Conservation (phyloP, 345 rosid genomes). For the Erysimum cheiranthoides region DNA sequence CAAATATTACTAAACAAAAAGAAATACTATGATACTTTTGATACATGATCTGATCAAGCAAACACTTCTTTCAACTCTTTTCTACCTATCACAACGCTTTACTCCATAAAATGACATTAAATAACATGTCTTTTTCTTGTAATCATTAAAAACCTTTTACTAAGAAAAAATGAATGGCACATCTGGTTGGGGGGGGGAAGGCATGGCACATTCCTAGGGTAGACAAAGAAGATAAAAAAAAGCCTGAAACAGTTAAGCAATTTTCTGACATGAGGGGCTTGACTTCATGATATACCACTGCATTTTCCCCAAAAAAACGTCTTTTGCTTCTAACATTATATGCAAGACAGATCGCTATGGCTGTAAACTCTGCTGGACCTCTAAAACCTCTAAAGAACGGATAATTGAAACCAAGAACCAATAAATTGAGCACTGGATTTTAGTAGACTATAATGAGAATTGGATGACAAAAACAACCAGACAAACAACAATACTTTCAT, state of each 20-base stretch:
- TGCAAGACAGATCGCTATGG: constrained; percentile 33
- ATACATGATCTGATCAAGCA: constrained; percentile 25
- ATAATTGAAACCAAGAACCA: constrained; percentile 13
- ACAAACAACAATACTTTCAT: neutral
- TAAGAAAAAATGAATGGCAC: neutral
- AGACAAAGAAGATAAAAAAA: constrained; percentile 24
- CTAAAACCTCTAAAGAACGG: constrained; percentile 7
- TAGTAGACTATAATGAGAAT: constrained; percentile 20
- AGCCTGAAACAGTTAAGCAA: constrained; percentile 25
- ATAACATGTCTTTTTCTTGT: constrained; percentile 13
- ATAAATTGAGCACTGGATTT: constrained; percentile 22
- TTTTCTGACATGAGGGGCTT: constrained; percentile 18
- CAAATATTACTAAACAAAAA: constrained; percentile 11
- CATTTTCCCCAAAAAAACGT: neutral
- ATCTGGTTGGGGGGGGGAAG: neutral
- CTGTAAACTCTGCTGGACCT: constrained; percentile 16
- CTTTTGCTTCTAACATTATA: neutral
- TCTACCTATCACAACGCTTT: constrained; percentile 17
- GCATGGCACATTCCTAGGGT: constrained; percentile 5
- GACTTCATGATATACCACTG: constrained; percentile 16
- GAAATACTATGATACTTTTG: constrained; percentile 27
- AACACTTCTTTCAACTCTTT: constrained; percentile 27
- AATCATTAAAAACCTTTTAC: constrained; percentile 11
- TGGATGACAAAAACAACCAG: constrained; percentile 24
- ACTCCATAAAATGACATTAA: constrained; percentile 23